Percentiles rank a stretch among this genome's conserved stretches.
Conservation (phyloP, 257 asterid genomes). For the Paulownia fortunei region DNA sequence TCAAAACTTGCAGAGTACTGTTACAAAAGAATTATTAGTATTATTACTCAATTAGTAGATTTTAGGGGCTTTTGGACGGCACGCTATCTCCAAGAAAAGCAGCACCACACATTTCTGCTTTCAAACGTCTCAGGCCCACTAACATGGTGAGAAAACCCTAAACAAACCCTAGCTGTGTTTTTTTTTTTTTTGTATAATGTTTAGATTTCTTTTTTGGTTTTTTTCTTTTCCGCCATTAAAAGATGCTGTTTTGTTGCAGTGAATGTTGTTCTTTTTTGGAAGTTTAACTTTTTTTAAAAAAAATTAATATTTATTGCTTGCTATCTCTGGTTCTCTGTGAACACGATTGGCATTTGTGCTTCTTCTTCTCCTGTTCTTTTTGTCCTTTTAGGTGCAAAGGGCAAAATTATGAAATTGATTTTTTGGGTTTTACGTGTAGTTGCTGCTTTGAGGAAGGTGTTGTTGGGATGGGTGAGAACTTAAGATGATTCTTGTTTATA, state of each 20-base stretch:
- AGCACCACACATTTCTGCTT: neutral
- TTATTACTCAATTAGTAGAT: neutral
- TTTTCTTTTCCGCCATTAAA: neutral
- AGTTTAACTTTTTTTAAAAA: neutral
- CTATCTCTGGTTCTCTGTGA: neutral
- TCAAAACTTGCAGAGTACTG: neutral
- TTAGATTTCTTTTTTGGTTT: neutral
- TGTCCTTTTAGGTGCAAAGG: neutral
- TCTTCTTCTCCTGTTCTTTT: neutral
- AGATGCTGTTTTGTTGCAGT: neutral
- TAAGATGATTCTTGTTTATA: no score
- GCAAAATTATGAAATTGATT: neutral
- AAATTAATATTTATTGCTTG: neutral
- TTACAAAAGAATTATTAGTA: neutral
- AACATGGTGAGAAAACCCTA: conserved; percentile 9
- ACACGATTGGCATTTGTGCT: neutral
- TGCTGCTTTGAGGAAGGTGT: no score
- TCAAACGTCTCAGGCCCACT: neutral
- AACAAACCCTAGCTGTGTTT: neutral
- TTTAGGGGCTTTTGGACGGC: neutral
- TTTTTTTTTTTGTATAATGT: neutral
- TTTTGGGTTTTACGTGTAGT: neutral
- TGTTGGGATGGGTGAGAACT: no score
- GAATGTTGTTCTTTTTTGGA: neutral
- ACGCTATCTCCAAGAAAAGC: neutral